phyloP scores from a whole-genome alignment of 2,329 filamentous ascomycete genomes.

The Coniosporium tulheliwenetii region DNA sequence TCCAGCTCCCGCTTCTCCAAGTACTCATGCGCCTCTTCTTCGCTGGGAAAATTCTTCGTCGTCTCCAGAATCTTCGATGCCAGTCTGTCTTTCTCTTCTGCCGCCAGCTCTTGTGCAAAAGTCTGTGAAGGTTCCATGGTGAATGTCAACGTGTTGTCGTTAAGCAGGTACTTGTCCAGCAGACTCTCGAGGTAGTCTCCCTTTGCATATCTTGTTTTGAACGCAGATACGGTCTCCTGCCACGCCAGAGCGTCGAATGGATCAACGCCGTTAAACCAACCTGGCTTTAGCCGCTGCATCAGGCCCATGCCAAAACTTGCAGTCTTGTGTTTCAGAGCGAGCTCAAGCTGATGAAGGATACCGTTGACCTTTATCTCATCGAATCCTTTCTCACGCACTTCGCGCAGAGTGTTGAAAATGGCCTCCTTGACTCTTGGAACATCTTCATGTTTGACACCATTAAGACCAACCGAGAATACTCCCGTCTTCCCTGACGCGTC shows the following conservation, averaged over 20 bases:
- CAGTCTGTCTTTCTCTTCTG: conserved; percentile 65
- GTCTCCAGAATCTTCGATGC: conserved; percentile 57
- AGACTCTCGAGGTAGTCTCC: conserved; percentile 71
- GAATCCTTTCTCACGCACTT: conserved; percentile 62
- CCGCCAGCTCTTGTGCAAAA: conserved; percentile 57
- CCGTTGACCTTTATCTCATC: conserved; percentile 84
- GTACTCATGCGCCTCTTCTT: conserved; percentile 53
- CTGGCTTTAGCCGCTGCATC: conserved; percentile 73
- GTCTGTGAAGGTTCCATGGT: conserved; percentile 79
- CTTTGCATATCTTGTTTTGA: conserved; percentile 60
- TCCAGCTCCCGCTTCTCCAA: conserved; percentile 67
- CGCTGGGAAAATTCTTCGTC: conserved; percentile 50
- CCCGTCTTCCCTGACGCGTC: conserved; percentile 62
- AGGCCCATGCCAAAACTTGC: conserved; percentile 87
- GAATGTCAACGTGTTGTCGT: conserved; percentile 75
- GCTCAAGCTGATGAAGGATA: conserved; percentile 81
- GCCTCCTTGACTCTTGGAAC: conserved; percentile 61
- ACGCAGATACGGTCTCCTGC: conserved; percentile 75
- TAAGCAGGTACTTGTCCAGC: conserved; percentile 79
- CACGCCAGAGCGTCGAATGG: conserved; percentile 83
- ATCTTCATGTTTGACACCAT: conserved; percentile 71
- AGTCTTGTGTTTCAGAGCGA: conserved; percentile 91
- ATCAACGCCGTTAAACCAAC: conserved; percentile 92
- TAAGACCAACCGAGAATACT: conserved; percentile 82
- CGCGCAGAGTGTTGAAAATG: conserved; percentile 55